Conservation (phyloP, 1,139 yeast species). For the Candida sanyaensis region DNA sequence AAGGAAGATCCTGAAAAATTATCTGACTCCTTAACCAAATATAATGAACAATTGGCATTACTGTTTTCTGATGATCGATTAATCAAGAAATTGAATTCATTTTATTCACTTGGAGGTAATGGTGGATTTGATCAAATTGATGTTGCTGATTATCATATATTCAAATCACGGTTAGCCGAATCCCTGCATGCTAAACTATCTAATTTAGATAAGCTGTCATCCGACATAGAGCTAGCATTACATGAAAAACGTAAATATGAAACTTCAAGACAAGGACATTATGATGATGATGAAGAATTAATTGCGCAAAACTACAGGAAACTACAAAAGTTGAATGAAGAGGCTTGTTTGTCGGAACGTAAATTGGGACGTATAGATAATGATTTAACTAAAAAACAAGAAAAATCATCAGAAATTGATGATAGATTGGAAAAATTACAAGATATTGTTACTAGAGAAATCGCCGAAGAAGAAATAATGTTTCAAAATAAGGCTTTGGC, state of each 20-base stretch:
- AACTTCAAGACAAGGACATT: constrained; percentile 48
- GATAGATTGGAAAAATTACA: constrained; percentile 21
- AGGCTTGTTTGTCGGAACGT: constrained; percentile 47
- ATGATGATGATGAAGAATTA: constrained; percentile 51
- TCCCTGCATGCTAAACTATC: constrained; percentile 37
- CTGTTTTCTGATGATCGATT: constrained; percentile 27
- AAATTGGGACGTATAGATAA: constrained; percentile 45
- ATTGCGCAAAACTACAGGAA: constrained; percentile 52
- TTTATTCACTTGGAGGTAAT: constrained; percentile 13
- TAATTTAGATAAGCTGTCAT: constrained; percentile 31
- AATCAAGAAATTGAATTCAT: constrained; percentile 21
- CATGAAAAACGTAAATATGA: constrained; percentile 40
- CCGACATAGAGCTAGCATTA: constrained; percentile 24
- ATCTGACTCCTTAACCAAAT: constrained; percentile 22
- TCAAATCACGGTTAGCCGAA: constrained; percentile 39
- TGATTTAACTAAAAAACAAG: constrained; percentile 25
- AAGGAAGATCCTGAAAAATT: constrained; percentile 20
- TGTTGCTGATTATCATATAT: constrained; percentile 36
- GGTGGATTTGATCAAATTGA: constrained; percentile 17
- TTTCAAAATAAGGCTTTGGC: constrained; percentile 31
- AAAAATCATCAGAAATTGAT: constrained; percentile 18
- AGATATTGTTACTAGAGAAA: constrained; percentile 7
- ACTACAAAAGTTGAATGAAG: constrained; percentile 50
- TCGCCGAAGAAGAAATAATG: constrained; percentile 12
- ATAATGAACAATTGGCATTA: constrained; percentile 22